phyloP scores from a whole-genome alignment of 2,329 filamentous ascomycete genomes.

The Trichoderma endophyticum region DNA sequence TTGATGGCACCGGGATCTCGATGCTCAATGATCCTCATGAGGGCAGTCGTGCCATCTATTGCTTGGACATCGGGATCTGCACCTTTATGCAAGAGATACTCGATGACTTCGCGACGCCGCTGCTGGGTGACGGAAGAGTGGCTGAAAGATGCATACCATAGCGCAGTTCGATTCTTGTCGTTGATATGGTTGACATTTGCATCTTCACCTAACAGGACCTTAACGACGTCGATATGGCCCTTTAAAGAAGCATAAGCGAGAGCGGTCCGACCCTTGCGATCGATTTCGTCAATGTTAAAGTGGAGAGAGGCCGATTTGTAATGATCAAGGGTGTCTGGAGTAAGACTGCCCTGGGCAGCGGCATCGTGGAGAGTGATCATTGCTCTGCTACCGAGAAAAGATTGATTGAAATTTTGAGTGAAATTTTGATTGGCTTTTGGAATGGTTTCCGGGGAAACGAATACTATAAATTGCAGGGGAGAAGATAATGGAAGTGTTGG shows the following conservation, averaged over 20 bases:
- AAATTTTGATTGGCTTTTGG: not conserved
- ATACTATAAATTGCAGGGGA: not conserved
- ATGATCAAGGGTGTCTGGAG: not conserved
- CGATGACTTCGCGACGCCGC: not conserved
- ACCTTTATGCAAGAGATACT: not conserved
- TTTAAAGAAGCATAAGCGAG: not conserved
- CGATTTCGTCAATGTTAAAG: not conserved
- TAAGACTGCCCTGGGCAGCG: not conserved
- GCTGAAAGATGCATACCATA: not conserved
- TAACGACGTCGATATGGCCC: slow-evolving; percentile 2
- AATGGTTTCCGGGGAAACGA: not conserved
- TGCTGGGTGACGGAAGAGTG: not conserved
- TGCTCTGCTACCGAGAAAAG: not conserved
- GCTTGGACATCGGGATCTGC: slow-evolving; percentile 1
- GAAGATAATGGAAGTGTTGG: not conserved
- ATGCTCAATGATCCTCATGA: slow-evolving; percentile 13
- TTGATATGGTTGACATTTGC: slow-evolving; percentile 1
- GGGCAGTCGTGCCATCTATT: not conserved
- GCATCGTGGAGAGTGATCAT: slow-evolving; percentile 3
- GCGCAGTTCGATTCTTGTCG: not conserved
- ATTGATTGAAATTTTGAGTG: not conserved
- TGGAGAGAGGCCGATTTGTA: not conserved
- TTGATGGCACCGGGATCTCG: not conserved
- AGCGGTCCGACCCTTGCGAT: not conserved
- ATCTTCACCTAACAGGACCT: not conserved